Evolutionary conservation across 768 basidiomycete species (phyloP).

Genomic region (Pisolithus orientalis): DNA sequence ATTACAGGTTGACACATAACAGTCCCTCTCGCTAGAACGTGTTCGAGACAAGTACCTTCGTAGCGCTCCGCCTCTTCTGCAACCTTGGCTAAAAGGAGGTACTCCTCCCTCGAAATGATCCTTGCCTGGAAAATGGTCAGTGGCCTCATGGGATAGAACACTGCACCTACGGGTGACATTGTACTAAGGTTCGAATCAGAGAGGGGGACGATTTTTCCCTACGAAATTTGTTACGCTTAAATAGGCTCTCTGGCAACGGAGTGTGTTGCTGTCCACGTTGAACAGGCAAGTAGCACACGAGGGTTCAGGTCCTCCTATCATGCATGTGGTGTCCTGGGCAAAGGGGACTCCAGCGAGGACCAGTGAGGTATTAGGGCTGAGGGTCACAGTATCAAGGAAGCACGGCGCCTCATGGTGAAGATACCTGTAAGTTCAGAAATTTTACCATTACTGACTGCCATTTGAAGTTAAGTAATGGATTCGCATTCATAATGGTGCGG

Average conservation of each 20-base stretch:
- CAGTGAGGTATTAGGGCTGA: slow-evolving; percentile 18
- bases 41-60: slow-evolving; percentile 47
- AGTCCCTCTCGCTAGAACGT: slow-evolving; percentile 1
- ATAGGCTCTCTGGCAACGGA: background rate
- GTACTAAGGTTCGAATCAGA: background rate
- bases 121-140: slow-evolving; percentile 20
- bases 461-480: no score
- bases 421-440: no score
- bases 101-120: slow-evolving; percentile 32
- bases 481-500: no score
- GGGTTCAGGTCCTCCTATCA: background rate
- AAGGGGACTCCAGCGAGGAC: slow-evolving; percentile 19
- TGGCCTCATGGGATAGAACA: background rate
- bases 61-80: slow-evolving; percentile 87
- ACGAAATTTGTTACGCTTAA: background rate
- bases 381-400: slow-evolving; percentile 14
- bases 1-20: slow-evolving; percentile 14
- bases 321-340: slow-evolving; percentile 20
- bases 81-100: slow-evolving; percentile 66
- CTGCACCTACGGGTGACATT: slow-evolving; percentile 3
- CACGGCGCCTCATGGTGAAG: background rate
- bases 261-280: background rate
- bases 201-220: background rate
- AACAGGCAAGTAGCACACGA: background rate
- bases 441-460: no score